Conservation (phyloP, 1,284 basidiomycete genomes). For the Fomitiporia mediterranea region DNA sequence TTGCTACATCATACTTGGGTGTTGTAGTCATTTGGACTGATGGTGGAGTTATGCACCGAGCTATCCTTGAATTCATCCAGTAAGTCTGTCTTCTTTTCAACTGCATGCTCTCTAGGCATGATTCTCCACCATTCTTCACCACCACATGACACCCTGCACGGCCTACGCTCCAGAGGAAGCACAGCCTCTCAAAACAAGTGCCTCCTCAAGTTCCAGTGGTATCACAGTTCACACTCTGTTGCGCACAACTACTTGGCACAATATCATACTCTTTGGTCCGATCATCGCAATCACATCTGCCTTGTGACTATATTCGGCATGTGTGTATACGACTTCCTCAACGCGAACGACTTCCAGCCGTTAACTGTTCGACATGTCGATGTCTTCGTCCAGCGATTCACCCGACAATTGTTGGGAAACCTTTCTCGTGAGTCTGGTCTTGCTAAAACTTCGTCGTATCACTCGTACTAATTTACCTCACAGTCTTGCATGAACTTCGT, state of each 20-base stretch:
- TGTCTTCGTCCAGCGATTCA: constrained; percentile 98
- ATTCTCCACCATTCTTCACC: too few relatives aligned
- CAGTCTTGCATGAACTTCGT: constrained; percentile 88
- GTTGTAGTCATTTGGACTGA: constrained; percentile 30
- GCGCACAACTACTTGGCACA: constrained; percentile 76
- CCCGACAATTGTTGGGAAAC: constrained; percentile 86
- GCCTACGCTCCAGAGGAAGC: constrained; percentile 79
- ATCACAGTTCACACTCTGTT: constrained; percentile 87
- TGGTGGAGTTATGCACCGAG: constrained; percentile 26
- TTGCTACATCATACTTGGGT: constrained; percentile 29
- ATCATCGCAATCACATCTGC: constrained; percentile 97
- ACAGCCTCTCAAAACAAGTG: constrained; percentile 60
- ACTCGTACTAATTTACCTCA: not conserved
- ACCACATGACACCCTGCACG: too few relatives aligned
- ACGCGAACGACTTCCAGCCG: constrained; percentile 95
- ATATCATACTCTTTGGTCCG: constrained; percentile 61
- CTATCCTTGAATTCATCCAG: constrained; percentile 32
- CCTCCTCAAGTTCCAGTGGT: constrained; percentile 54
- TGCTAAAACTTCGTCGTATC: constrained; percentile 7
- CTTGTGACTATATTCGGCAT: constrained; percentile 94
- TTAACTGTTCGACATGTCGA: constrained; percentile 94
- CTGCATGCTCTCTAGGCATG: too few relatives aligned
- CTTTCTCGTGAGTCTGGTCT: constrained; percentile 74
- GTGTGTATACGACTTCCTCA: constrained; percentile 99
- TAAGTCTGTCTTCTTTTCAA: too few relatives aligned